Evolutionary conservation across 2,329 filamentous ascomycete genomes (phyloP).

Genomic region (Periconia macrospinosa): DNA sequence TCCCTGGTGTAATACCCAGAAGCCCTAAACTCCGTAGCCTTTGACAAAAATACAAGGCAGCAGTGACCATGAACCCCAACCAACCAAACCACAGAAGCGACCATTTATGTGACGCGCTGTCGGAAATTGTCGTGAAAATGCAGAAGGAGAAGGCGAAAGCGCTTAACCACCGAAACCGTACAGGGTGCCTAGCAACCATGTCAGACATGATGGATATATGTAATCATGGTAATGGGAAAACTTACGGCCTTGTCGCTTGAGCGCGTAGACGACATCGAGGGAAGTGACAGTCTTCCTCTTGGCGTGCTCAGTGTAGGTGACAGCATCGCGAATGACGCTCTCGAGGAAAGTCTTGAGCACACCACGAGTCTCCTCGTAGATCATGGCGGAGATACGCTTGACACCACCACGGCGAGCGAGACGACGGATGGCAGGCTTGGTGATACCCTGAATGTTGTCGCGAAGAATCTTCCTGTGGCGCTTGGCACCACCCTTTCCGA

Average conservation of each 20-base stretch:
- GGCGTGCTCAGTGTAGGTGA: constrained; percentile 82
- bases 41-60: constrained; percentile 37
- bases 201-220: constrained; percentile 8
- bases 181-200: constrained; percentile 52
- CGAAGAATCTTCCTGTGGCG: constrained; percentile 98
- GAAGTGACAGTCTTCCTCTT: constrained; percentile 74
- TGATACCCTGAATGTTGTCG: constrained; percentile 99
- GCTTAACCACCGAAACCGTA: constrained; percentile 69
- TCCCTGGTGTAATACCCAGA: constrained; percentile 25
- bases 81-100: constrained; percentile 30
- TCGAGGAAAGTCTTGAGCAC: constrained; percentile 84
- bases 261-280: constrained; percentile 64
- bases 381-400: constrained; percentile 99
- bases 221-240: constrained; percentile 8
- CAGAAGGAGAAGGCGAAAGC: constrained; percentile 34
- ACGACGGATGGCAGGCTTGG: constrained; percentile 97
- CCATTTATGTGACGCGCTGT: constrained; percentile 49
- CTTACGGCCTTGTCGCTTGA: constrained; percentile 64
- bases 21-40: constrained; percentile 40
- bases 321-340: constrained; percentile 76
- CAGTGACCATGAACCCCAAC: constrained; percentile 22
- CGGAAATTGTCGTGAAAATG: constrained; percentile 35
- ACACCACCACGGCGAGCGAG: constrained; percentile 98
- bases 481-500: constrained; percentile 98
- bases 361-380: constrained; percentile 82